Evolutionary conservation across 2,329 filamentous ascomycete genomes (phyloP).

Genomic region (Pseudocercospora musae): DNA sequence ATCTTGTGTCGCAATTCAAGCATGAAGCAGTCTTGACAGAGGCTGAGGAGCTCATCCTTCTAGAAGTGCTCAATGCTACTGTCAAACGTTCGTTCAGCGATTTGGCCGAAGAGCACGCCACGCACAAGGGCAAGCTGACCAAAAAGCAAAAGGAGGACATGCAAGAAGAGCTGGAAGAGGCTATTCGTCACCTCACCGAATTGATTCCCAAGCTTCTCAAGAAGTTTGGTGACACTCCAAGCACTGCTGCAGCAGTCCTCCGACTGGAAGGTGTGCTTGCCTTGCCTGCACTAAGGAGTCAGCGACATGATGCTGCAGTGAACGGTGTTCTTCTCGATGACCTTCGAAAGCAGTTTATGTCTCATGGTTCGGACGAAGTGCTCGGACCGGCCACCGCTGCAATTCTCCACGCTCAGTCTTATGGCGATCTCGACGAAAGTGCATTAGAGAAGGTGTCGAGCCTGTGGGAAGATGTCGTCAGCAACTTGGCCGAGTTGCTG

Average conservation of each 20-base stretch:
- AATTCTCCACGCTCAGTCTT: constrained; percentile 78
- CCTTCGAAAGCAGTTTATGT: constrained; percentile 87
- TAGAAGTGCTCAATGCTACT: constrained; percentile 81
- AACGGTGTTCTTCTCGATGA: constrained; percentile 83
- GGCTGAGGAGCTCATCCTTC: constrained; percentile 76
- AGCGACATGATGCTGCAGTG: constrained; percentile 78
- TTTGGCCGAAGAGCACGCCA: constrained; percentile 58
- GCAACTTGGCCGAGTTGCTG: constrained; percentile 65
- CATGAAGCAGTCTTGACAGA: constrained; percentile 69
- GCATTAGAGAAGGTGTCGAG: constrained; percentile 75
- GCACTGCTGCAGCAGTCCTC: constrained; percentile 80
- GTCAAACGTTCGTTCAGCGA: constrained; percentile 72
- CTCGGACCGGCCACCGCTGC: constrained; percentile 79
- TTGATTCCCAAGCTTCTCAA: constrained; percentile 82
- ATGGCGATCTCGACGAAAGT: constrained; percentile 83
- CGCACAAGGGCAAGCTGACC: constrained; percentile 55
- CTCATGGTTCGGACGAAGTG: constrained; percentile 84
- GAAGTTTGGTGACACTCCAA: constrained; percentile 87
- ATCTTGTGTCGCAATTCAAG: constrained; percentile 63
- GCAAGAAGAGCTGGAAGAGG: constrained; percentile 70
- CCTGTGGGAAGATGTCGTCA: constrained; percentile 81
- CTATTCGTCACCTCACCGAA: constrained; percentile 71
- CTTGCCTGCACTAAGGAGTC: constrained; percentile 79
- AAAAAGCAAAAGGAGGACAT: constrained; percentile 60
- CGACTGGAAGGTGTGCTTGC: constrained; percentile 83